phyloP scores from a whole-genome alignment of 257 asterid genomes.

The Solanum medicagineum region DNA sequence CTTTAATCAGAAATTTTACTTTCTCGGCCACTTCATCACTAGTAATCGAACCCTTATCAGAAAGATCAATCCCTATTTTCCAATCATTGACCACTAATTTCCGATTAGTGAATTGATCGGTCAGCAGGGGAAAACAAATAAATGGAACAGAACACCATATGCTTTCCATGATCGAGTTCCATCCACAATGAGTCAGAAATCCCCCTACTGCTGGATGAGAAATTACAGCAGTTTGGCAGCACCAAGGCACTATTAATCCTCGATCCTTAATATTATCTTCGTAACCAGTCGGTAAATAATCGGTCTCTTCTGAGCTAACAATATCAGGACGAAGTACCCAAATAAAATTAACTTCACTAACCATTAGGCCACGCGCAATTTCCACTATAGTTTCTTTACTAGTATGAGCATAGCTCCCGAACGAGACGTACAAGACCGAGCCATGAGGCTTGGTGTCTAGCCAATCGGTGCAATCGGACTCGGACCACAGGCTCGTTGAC shows the following conservation, averaged over 20 bases:
- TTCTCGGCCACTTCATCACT: conserved; percentile 42
- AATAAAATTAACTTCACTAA: conserved; percentile 34
- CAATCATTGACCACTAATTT: conserved; percentile 58
- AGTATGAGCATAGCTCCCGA: conserved; percentile 66
- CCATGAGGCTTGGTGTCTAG: conserved; percentile 38
- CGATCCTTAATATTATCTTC: conserved; percentile 15
- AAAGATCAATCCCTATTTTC: conserved; percentile 50
- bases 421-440: conserved; percentile 60
- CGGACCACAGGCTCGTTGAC: conserved; percentile 57
- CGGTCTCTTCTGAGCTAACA: conserved; percentile 33
- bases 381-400: conserved; percentile 42
- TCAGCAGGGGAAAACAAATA: conserved; percentile 45
- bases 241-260: conserved; percentile 52
- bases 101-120: conserved; percentile 59
- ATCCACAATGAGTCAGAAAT: conserved; percentile 61
- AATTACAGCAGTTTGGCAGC: conserved; percentile 45
- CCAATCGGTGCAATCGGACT: conserved; percentile 58
- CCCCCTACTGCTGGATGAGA: conserved; percentile 53
- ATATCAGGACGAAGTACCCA: conserved; percentile 68
- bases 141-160: conserved; percentile 46
- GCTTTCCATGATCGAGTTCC: conserved; percentile 60
- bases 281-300: conserved; percentile 28
- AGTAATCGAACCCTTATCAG: conserved; percentile 20
- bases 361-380: conserved; percentile 43
- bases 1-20: conserved; percentile 28